Evolutionary conservation across 148 eudicot genomes (phyloP).

Genomic region (Rhododendron ferrugineum): DNA sequence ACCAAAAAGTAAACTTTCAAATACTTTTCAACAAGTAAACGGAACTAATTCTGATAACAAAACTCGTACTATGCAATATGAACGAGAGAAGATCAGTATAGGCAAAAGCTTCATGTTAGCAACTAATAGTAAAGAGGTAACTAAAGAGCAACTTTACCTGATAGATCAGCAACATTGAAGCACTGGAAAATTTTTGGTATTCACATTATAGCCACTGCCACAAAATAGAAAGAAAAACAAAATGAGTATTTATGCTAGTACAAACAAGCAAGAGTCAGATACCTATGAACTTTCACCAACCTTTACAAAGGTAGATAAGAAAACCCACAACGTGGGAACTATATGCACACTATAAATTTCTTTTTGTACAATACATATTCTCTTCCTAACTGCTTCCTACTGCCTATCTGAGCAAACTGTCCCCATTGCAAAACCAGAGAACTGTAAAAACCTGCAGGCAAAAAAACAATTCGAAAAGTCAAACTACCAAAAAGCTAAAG

Average conservation of each 20-base stretch:
- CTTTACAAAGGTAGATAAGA: slow-evolving; percentile 3
- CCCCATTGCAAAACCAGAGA: slow-evolving; percentile 15
- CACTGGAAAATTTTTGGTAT: background rate
- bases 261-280: background rate
- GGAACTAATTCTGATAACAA: background rate
- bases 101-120: background rate
- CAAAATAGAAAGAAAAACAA: slow-evolving; percentile 4
- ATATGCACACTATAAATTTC: slow-evolving; percentile 1
- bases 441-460: background rate
- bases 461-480: background rate
- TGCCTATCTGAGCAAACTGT: background rate
- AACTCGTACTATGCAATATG: background rate
- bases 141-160: slow-evolving; percentile 2
- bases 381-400: slow-evolving; percentile 9
- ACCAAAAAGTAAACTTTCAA: background rate
- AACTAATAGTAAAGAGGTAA: background rate
- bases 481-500: background rate
- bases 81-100: background rate
- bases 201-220: slow-evolving; percentile 21
- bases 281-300: slow-evolving; percentile 6
- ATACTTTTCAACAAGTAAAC: background rate
- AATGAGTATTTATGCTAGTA: background rate
- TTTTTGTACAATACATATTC: slow-evolving; percentile 7
- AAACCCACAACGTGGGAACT: background rate
- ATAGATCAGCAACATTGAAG: background rate